phyloP scores from a whole-genome alignment of 768 basidiomycete species.

The Termitomyces eurrhizus region DNA sequence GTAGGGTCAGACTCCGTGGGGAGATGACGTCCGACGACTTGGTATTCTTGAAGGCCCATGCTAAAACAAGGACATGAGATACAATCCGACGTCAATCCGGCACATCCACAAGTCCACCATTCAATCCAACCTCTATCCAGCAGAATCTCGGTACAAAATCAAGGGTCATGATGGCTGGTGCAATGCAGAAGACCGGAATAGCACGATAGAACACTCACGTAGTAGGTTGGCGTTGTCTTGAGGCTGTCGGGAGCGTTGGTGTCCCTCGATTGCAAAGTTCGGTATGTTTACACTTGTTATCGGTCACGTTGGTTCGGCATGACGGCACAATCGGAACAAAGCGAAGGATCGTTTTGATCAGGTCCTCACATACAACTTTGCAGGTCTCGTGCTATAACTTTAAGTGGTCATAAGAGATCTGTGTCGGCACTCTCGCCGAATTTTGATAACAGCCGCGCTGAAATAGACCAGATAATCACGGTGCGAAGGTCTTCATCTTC shows the following conservation, averaged over 20 bases:
- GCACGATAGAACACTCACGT: constrained; percentile 26
- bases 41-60: constrained; percentile 89
- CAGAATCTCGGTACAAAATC: constrained; percentile 12
- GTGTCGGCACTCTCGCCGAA: constrained; percentile 3
- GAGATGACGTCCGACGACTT: constrained; percentile 96
- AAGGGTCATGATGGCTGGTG: background rate
- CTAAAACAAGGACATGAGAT: constrained; percentile 22
- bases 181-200: background rate
- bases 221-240: constrained; percentile 32
- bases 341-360: too few species aligned
- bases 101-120: constrained; percentile 19
- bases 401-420: constrained; percentile 1
- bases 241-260: constrained; percentile 17
- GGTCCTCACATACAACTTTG: background rate
- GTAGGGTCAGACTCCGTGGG: constrained; percentile 90
- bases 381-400: background rate
- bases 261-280: constrained; percentile 10
- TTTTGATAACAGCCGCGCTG: background rate
- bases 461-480: constrained; percentile 1
- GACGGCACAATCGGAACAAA: constrained; percentile 2
- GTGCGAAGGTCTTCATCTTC: constrained; percentile 22
- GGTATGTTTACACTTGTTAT: constrained; percentile 14
- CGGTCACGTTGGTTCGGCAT: constrained; percentile 6
- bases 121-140: constrained; percentile 24
- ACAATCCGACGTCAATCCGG: constrained; percentile 10